Evolutionary conservation across 208 protist genomes (phyloP), one percentile per base, ranked within the genome.

Genomic region (Wallacemonas sp.): DNA sequence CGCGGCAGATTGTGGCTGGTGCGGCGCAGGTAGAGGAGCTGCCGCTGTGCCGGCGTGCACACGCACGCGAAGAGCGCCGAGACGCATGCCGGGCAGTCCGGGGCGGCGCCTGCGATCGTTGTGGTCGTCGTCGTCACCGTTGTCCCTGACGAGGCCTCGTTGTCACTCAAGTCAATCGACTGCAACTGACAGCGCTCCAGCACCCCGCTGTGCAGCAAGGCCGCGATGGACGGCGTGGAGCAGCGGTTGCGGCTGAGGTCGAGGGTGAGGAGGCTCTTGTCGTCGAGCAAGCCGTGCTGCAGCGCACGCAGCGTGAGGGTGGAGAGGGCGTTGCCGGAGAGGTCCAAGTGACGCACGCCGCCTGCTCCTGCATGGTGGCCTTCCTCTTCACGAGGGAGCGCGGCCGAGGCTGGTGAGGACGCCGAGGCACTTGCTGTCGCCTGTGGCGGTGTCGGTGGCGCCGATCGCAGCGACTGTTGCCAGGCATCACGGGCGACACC

Each of bases 131-230:
- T 62, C 45, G 11, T 52, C 46, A 20, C 48, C 50, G 10, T 29
- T 26, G 31, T 39, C n/a, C 52, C 55, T 57, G 48, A 72, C 64
- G 26, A 32, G 5, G 33, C 11, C 25, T 16, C 20, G 26, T 85
- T 92, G 66, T 63, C 75, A 61, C 77, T 85, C 44, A 92, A 49
- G 57, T 92, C 83, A 28, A 92, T 26, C 29, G 77, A 57, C 54
- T 88, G 72, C 18, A 92, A 57, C 22, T 61, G 77, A 44, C 78
- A 89, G 3, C 63, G 44, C 70, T 83, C 77, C 29, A 89, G 65
- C 32, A 73, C 72, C 14, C 75, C 66, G 12, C 65, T 73, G 33
- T 64, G 44, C 11, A 84, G 41, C 31, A 91, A 70, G 38, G 57
- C 48, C 23, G 36, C 55, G 11, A 79, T 49, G n/a, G 79, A 81